phyloP scores from a whole-genome alignment of 768 basidiomycete genomes.

The Guyanaporus albipodus region DNA sequence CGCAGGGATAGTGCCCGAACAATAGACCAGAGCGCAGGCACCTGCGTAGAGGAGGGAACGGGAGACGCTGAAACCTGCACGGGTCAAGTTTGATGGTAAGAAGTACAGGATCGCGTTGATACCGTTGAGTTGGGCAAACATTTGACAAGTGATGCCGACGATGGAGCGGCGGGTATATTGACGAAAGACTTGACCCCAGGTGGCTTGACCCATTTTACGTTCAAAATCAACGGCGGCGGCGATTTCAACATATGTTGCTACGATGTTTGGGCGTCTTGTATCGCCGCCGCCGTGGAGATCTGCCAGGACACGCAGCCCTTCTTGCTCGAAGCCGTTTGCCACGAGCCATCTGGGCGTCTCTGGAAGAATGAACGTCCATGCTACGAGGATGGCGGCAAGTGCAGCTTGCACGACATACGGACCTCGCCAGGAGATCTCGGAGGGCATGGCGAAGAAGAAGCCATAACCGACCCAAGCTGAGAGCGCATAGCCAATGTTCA shows the following conservation, averaged over 20 bases:
- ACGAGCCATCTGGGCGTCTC: constrained; percentile 55
- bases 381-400: constrained; percentile 43
- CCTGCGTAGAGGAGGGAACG: constrained; percentile 45
- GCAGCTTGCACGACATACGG: constrained; percentile 52
- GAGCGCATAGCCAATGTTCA: constrained; percentile 48
- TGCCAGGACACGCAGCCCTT: constrained; percentile 50
- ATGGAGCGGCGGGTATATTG: constrained; percentile 47
- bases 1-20: constrained; percentile 47
- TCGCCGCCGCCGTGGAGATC: constrained; percentile 55
- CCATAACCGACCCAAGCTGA: constrained; percentile 48
- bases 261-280: constrained; percentile 38
- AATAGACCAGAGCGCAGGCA: constrained; percentile 45
- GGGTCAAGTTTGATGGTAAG: constrained; percentile 48
- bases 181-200: constrained; percentile 48
- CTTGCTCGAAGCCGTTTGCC: constrained; percentile 47
- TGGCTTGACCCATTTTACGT: constrained; percentile 36
- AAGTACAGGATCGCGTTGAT: constrained; percentile 58
- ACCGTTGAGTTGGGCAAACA: constrained; percentile 53
- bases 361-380: constrained; percentile 47
- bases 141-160: constrained; percentile 53
- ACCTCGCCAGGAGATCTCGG: constrained; percentile 52
- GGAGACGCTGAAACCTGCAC: constrained; percentile 44
- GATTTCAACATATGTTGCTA: constrained; percentile 43
- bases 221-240: constrained; percentile 39
- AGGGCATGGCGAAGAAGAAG: constrained; percentile 45